phyloP scores from a whole-genome alignment of 2,329 filamentous ascomycete genomes.

The Stemphylium lycopersici region DNA sequence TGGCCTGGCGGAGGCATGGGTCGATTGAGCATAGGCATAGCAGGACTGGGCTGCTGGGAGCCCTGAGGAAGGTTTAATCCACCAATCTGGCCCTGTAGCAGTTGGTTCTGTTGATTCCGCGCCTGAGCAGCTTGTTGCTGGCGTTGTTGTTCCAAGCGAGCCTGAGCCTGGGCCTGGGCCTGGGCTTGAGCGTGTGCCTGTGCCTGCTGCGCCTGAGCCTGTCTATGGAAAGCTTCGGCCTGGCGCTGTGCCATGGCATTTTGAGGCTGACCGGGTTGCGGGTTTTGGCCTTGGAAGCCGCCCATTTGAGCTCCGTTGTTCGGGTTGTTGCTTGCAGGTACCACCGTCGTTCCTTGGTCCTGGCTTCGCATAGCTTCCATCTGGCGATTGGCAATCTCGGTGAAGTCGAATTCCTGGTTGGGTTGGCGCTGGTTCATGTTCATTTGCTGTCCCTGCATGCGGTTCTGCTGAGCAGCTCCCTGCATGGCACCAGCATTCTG shows the following conservation, averaged over 20 bases:
- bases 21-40: slow-evolving; percentile 53
- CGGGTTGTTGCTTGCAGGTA: slow-evolving; percentile 66
- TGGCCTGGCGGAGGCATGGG: slow-evolving; percentile 56
- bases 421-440: slow-evolving; percentile 38
- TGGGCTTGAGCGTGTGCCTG: slow-evolving; percentile 32
- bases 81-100: slow-evolving; percentile 47
- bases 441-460: slow-evolving; percentile 37
- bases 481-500: slow-evolving; percentile 45
- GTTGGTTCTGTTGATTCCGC: slow-evolving; percentile 38
- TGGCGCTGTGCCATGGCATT: slow-evolving; percentile 41
- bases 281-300: slow-evolving; percentile 37
- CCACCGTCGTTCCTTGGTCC: slow-evolving; percentile 67
- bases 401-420: slow-evolving; percentile 54
- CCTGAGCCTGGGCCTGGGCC: slow-evolving; percentile 49
- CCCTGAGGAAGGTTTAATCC: slow-evolving; percentile 52
- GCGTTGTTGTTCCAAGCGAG: slow-evolving; percentile 34
- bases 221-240: slow-evolving; percentile 21
- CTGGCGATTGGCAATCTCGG: slow-evolving; percentile 65
- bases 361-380: slow-evolving; percentile 66
- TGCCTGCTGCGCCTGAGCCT: slow-evolving; percentile 19
- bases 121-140: slow-evolving; percentile 48
- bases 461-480: slow-evolving; percentile 34
- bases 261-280: slow-evolving; percentile 35
- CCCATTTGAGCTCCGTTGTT: slow-evolving; percentile 48
- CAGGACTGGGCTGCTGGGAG: slow-evolving; percentile 54